Conservation (phyloP, 352 stramenopile species). For the Phytophthora kernoviae region DNA sequence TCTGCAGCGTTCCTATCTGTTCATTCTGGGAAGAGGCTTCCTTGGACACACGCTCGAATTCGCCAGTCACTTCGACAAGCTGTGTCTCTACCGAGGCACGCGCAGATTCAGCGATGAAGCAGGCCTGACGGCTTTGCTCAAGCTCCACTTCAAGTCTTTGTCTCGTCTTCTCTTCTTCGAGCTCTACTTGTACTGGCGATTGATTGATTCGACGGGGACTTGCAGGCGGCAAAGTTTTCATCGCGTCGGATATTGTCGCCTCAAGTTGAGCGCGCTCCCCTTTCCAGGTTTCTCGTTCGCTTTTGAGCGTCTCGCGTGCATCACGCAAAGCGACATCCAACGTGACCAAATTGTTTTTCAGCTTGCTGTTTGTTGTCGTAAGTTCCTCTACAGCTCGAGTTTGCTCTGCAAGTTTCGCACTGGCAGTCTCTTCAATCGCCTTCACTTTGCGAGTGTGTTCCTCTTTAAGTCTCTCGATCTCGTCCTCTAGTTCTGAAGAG, state of each 20-base stretch:
- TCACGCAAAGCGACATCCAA: slow-evolving; percentile 44
- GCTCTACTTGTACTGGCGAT: slow-evolving; percentile 7
- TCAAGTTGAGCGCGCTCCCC: slow-evolving; percentile 33
- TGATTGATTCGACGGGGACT: slow-evolving; percentile 22
- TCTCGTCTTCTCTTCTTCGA: slow-evolving; percentile 29
- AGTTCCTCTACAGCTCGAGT: slow-evolving; percentile 31
- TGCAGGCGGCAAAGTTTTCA: slow-evolving; percentile 24
- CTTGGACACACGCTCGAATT: slow-evolving; percentile 26
- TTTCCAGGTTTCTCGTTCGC: slow-evolving; percentile 40
- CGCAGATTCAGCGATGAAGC: slow-evolving; percentile 12
- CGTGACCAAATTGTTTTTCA: slow-evolving; percentile 61
- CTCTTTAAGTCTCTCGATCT: slow-evolving; percentile 58
- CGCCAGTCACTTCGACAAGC: slow-evolving; percentile 17
- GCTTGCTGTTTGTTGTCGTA: slow-evolving; percentile 43
- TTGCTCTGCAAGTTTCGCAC: slow-evolving; percentile 38
- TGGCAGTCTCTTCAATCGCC: slow-evolving; percentile 39
- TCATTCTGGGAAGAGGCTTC: slow-evolving; percentile 43
- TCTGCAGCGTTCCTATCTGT: slow-evolving; percentile 42
- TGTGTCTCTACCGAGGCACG: slow-evolving; percentile 14
- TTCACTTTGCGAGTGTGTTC: slow-evolving; percentile 44
- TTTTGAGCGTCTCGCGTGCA: slow-evolving; percentile 42
- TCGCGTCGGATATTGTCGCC: slow-evolving; percentile 22
- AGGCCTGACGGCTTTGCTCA: slow-evolving; percentile 22
- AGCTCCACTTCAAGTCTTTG: slow-evolving; percentile 30
- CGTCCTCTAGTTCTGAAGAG: slow-evolving; percentile 56